Conservation (phyloP, 768 basidiomycete genomes). For the Russula foetens region DNA sequence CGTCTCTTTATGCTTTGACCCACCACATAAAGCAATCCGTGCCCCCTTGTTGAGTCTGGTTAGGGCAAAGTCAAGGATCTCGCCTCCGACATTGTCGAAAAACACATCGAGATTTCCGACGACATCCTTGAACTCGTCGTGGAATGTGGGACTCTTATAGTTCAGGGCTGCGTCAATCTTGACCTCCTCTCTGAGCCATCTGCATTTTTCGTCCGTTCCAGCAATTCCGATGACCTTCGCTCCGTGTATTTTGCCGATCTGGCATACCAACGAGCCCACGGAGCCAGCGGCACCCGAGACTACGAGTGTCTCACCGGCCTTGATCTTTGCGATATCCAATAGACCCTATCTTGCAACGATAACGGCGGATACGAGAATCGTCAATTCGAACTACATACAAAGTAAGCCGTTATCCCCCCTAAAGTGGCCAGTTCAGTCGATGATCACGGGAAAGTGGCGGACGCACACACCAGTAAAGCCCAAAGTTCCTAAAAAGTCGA, state of each 20-base stretch:
- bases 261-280: constrained; percentile 77
- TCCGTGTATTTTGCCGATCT: constrained; percentile 70
- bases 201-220: constrained; percentile 75
- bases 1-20: constrained; percentile 21
- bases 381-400: constrained; percentile 39
- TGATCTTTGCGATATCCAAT: constrained; percentile 68
- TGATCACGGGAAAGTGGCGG: background rate
- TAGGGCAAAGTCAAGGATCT: constrained; percentile 73
- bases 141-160: constrained; percentile 76
- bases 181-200: constrained; percentile 76
- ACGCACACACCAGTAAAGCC: constrained; percentile 54
- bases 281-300: constrained; percentile 90
- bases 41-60: constrained; percentile 69
- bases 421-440: background rate
- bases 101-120: constrained; percentile 77
- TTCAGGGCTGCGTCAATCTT: constrained; percentile 80
- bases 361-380: background rate
- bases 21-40: constrained; percentile 75
- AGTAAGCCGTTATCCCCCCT: constrained; percentile 84
- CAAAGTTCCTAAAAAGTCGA: constrained; percentile 79
- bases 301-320: constrained; percentile 78
- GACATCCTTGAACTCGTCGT: constrained; percentile 55
- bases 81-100: constrained; percentile 80
- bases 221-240: constrained; percentile 86
- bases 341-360: constrained; percentile 50